These are phyloP conservation scores for Aspergillus incahuasiensis DNA, from an alignment of 495 filamentous ascomycete species.

Conservation along the genomic window DNA sequence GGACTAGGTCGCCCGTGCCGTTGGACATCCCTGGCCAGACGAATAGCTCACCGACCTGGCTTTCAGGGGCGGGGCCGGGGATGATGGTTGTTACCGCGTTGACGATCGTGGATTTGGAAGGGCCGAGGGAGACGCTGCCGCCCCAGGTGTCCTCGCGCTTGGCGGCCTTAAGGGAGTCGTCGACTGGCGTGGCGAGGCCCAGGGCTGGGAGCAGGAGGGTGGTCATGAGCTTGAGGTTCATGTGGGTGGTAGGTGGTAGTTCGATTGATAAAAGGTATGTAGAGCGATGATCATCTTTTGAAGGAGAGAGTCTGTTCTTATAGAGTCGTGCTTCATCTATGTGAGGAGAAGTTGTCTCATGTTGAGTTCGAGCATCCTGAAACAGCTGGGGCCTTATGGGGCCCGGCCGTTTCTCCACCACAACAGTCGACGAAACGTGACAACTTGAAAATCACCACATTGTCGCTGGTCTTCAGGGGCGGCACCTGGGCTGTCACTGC, in stretches of 20 bases:
- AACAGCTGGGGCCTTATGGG: neutral
- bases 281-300: too few relatives aligned
- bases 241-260: neutral
- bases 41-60: slow-evolving; percentile 35
- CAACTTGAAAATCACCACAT: neutral
- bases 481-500: neutral
- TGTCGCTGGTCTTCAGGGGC: neutral
- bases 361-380: neutral
- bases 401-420: neutral
- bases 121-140: slow-evolving; percentile 36
- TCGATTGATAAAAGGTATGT: too few relatives aligned
- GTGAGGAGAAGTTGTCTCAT: too few relatives aligned
- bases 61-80: slow-evolving; percentile 31
- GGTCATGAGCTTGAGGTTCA: neutral
- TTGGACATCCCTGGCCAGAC: slow-evolving; percentile 20
- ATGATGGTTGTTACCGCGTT: slow-evolving; percentile 40
- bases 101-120: slow-evolving; percentile 35
- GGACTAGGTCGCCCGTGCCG: slow-evolving; percentile 39
- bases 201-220: neutral
- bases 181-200: neutral
- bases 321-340: too few relatives aligned
- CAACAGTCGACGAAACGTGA: neutral
- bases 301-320: too few relatives aligned
- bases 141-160: slow-evolving; percentile 29
- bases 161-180: neutral